Conservation (phyloP, 2,329 filamentous ascomycete species). For the Cladosporium sp. region DNA sequence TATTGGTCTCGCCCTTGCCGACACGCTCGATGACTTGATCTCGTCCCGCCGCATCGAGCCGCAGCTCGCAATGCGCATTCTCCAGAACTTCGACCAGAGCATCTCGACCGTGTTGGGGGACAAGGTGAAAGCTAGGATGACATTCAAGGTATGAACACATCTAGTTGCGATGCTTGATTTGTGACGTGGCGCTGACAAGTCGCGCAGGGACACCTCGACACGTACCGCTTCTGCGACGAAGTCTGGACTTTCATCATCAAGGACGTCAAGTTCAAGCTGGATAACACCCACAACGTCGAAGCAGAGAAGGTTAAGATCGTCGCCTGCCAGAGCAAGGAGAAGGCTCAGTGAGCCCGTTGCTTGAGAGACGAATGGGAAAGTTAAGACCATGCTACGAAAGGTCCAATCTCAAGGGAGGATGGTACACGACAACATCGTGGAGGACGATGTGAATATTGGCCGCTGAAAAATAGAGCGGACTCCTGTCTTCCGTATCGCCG, state of each 20-base stretch:
- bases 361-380: too few relatives aligned
- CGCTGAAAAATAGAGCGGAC: too few relatives aligned
- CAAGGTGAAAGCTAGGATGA: conserved; percentile 82
- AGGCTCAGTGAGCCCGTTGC: conserved; percentile 22
- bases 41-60: conserved; percentile 92
- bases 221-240: conserved; percentile 98
- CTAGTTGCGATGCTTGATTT: neutral
- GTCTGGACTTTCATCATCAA: conserved; percentile 99
- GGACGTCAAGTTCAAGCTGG: conserved; percentile 97
- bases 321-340: conserved; percentile 82
- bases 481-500: too few relatives aligned
- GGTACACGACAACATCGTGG: too few relatives aligned
- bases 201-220: conserved; percentile 82
- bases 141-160: conserved; percentile 71
- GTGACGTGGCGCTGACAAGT: neutral
- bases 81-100: conserved; percentile 88
- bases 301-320: conserved; percentile 98
- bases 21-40: conserved; percentile 95
- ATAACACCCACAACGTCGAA: conserved; percentile 54
- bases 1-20: conserved; percentile 86
- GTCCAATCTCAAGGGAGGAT: too few relatives aligned
- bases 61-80: conserved; percentile 96
- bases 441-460: too few relatives aligned
- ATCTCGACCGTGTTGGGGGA: conserved; percentile 88
- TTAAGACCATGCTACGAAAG: too few relatives aligned